Percentiles rank a stretch among this genome's conserved stretches.
Conservation (phyloP, 2,329 filamentous ascomycete species). For the Chaetomiaceae sp. region DNA sequence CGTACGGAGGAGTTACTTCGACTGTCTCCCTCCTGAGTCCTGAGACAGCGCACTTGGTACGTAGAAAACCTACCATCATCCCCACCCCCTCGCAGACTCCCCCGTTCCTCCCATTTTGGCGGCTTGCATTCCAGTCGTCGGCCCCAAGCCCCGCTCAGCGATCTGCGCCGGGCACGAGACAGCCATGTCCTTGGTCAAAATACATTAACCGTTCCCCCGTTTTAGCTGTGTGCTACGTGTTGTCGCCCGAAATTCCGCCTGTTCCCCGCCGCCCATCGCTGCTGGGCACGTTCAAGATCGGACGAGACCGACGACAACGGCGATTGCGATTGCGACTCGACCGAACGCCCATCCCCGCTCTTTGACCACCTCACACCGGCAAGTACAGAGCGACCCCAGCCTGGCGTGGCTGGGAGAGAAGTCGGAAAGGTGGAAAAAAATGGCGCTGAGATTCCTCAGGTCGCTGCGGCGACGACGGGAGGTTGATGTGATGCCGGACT, state of each 20-base stretch:
- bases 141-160: conserved; percentile 17
- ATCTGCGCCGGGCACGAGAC: conserved; percentile 19
- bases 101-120: conserved; percentile 6
- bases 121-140: conserved; percentile 10
- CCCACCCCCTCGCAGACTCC: neutral
- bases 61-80: conserved; percentile 4
- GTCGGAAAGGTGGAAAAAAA: conserved; percentile 5
- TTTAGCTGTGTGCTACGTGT: conserved; percentile 12
- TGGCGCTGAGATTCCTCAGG: conserved; percentile 17
- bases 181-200: conserved; percentile 21
- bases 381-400: conserved; percentile 16
- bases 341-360: conserved; percentile 2
- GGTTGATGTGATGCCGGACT: conserved; percentile 18
- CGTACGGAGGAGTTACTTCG: no score
- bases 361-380: conserved; percentile 17
- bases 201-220: conserved; percentile 19
- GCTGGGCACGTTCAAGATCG: conserved; percentile 7
- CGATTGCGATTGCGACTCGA: conserved; percentile 4
- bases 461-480: conserved; percentile 22
- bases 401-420: conserved; percentile 9
- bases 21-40: no score
- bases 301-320: conserved; percentile 7
- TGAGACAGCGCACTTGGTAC: no score
- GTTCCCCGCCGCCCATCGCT: neutral
- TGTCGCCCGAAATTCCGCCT: neutral